Percentiles rank a stretch among this genome's conserved stretches.
Evolutionary conservation across 1,139 yeast genomes (phyloP).

Genomic region (Citeromyces hawaiiensis): DNA sequence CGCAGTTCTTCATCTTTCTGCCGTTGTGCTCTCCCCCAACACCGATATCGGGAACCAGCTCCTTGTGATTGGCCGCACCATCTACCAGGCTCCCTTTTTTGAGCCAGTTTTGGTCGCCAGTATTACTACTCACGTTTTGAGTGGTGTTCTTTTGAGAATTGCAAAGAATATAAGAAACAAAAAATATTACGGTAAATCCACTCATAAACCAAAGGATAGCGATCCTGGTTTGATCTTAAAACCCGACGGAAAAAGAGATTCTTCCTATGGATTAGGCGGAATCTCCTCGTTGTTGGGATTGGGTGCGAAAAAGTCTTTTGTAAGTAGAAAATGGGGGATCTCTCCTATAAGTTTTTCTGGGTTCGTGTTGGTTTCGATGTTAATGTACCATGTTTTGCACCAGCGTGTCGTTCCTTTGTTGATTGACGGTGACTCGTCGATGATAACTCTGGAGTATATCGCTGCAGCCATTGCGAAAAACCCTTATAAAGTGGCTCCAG

Average conservation of each 20-base stretch:
- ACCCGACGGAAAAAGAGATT: constrained; percentile 21
- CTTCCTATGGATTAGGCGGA: constrained; percentile 48
- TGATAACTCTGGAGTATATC: constrained; percentile 40
- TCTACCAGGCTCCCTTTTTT: constrained; percentile 41
- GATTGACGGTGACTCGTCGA: constrained; percentile 54
- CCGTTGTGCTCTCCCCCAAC: constrained; percentile 45
- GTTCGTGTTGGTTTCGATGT: constrained; percentile 31
- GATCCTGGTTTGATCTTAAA: constrained; percentile 8
- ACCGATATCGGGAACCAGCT: constrained; percentile 35
- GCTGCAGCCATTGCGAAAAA: constrained; percentile 22
- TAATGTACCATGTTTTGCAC: constrained; percentile 32
- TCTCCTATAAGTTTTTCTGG: constrained; percentile 51
- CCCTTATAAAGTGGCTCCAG: constrained; percentile 12
- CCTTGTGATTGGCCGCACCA: constrained; percentile 44
- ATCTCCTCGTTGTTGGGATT: constrained; percentile 37
- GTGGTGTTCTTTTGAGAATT: constrained; percentile 39
- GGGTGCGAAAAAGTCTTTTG: constrained; percentile 34
- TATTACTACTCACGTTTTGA: constrained; percentile 30
- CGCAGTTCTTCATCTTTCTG: constrained; percentile 40
- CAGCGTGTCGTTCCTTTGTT: constrained; percentile 34
- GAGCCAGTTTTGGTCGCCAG: constrained; percentile 40
- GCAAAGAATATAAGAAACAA: constrained; percentile 19
- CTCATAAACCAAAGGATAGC: constrained; percentile 5
- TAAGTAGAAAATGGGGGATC: constrained; percentile 22
- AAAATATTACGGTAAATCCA: constrained; percentile 12